Percentiles rank a stretch among this genome's conserved stretches.
Conservation (phyloP, 2,329 filamentous ascomycete genomes). For the Chrysosporium keratinophilum region DNA sequence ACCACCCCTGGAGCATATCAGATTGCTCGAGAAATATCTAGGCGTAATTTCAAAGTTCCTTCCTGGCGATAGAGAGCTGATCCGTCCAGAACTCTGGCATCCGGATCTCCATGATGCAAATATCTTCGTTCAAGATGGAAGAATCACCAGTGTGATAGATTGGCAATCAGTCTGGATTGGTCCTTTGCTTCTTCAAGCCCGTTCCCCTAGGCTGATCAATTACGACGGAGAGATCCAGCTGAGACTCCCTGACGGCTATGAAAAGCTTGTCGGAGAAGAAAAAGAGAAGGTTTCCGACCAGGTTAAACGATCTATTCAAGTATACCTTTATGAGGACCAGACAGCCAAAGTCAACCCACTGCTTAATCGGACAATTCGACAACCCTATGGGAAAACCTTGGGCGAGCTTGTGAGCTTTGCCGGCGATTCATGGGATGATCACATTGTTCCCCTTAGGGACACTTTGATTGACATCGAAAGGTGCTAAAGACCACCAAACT, state of each 20-base stretch:
- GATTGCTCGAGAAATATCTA: slow-evolving; percentile 28
- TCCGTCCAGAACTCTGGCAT: slow-evolving; percentile 32
- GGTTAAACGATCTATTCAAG: neutral
- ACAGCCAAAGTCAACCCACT: no score
- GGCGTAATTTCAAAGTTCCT: slow-evolving; percentile 25
- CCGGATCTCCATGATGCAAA: slow-evolving; percentile 32
- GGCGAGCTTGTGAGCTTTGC: slow-evolving; percentile 21
- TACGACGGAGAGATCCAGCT: slow-evolving; percentile 22
- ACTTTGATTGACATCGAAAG: neutral
- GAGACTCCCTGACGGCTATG: slow-evolving; percentile 20
- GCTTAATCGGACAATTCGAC: no score
- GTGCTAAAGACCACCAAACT: neutral
- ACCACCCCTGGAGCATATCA: slow-evolving; percentile 24
- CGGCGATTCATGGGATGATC: slow-evolving; percentile 20
- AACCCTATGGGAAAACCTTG: slow-evolving; percentile 15
- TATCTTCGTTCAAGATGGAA: slow-evolving; percentile 30
- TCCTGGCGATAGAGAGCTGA: slow-evolving; percentile 18
- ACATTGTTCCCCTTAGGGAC: slow-evolving; percentile 22
- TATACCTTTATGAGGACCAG: slow-evolving; percentile 6
- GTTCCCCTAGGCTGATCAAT: slow-evolving; percentile 19
- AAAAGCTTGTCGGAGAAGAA: slow-evolving; percentile 11
- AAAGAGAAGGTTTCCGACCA: neutral
- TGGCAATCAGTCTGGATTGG: slow-evolving; percentile 31
- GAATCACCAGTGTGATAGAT: slow-evolving; percentile 34
- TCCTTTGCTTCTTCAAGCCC: slow-evolving; percentile 22